Evolutionary conservation across 805 yeast genomes (phyloP).

Genomic region (Yarrowia sp.): DNA sequence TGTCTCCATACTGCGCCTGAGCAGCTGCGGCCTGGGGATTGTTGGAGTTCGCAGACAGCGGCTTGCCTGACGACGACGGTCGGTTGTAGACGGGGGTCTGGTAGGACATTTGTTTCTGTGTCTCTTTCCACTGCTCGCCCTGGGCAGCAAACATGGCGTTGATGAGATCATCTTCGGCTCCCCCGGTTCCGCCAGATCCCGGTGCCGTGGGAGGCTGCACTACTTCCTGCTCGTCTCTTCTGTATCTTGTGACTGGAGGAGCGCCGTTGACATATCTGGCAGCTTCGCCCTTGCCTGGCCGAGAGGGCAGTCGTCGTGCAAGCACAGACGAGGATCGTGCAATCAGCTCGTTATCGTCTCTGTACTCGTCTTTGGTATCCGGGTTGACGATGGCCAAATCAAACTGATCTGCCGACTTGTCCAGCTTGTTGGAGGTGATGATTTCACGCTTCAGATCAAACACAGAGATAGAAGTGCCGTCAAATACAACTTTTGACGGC

Average conservation of each 20-base stretch:
- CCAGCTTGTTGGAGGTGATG: conserved; percentile 77
- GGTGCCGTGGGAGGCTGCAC: conserved; percentile 43
- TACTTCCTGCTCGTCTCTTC: conserved; percentile 49
- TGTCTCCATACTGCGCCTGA: conserved; percentile 53
- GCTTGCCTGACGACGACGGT: conserved; percentile 32
- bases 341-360: conserved; percentile 88
- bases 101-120: conserved; percentile 87
- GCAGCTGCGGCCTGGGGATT: conserved; percentile 55
- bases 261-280: conserved; percentile 65
- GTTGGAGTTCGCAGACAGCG: conserved; percentile 49
- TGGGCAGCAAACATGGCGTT: conserved; percentile 91
- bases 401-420: conserved; percentile 78
- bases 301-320: conserved; percentile 76
- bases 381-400: conserved; percentile 76
- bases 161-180: conserved; percentile 82
- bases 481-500: conserved; percentile 81
- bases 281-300: conserved; percentile 59
- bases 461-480: conserved; percentile 95
- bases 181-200: conserved; percentile 20
- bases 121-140: conserved; percentile 91
- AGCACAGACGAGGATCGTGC: conserved; percentile 86
- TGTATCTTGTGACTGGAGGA: conserved; percentile 51
- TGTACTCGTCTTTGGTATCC: conserved; percentile 75
- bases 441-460: conserved; percentile 94
- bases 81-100: conserved; percentile 74